Evolutionary conservation across 192 early-diverging fungal genomes (phyloP).

Genomic region (Coemansia sp.): DNA sequence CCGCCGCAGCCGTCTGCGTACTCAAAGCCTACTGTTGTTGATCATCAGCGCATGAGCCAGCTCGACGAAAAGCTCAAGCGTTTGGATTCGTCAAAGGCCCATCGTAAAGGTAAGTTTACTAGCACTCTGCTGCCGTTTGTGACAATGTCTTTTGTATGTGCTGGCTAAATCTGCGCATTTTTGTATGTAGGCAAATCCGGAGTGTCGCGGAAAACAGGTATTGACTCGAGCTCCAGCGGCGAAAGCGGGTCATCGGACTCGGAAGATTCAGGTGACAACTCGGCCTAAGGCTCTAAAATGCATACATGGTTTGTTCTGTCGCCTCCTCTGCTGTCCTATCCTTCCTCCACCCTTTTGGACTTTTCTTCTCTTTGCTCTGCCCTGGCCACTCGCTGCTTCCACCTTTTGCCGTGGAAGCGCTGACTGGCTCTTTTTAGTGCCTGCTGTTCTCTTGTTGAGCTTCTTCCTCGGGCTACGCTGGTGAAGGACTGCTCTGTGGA

Average conservation of each 20-base stretch:
- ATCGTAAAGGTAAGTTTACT: constrained; percentile 26
- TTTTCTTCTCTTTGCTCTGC: constrained; percentile 1
- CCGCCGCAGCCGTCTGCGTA: constrained; percentile 44
- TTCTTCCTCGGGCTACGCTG: background rate
- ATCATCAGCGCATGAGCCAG: constrained; percentile 39
- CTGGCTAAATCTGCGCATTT: background rate
- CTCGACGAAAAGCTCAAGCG: constrained; percentile 55
- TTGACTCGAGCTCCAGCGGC: constrained; percentile 51
- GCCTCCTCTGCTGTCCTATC: constrained; percentile 10
- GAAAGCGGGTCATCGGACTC: constrained; percentile 66
- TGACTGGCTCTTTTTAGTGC: background rate
- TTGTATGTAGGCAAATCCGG: constrained; percentile 30
- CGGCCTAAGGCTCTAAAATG: constrained; percentile 57
- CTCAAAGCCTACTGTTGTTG: constrained; percentile 20
- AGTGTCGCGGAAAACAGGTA: constrained; percentile 21
- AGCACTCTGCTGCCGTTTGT: background rate
- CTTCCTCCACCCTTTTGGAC: background rate
- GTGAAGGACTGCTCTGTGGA: background rate
- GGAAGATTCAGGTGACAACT: constrained; percentile 82
- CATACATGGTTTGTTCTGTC: constrained; percentile 31
- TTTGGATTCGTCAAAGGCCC: constrained; percentile 44
- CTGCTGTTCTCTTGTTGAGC: background rate
- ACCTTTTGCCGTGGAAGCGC: background rate
- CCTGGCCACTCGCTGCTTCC: background rate
- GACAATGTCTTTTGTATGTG: background rate